These are phyloP conservation scores for Coniochaeta hoffmannii DNA, from an alignment of 2,329 filamentous ascomycete species.

Conservation along the genomic window DNA sequence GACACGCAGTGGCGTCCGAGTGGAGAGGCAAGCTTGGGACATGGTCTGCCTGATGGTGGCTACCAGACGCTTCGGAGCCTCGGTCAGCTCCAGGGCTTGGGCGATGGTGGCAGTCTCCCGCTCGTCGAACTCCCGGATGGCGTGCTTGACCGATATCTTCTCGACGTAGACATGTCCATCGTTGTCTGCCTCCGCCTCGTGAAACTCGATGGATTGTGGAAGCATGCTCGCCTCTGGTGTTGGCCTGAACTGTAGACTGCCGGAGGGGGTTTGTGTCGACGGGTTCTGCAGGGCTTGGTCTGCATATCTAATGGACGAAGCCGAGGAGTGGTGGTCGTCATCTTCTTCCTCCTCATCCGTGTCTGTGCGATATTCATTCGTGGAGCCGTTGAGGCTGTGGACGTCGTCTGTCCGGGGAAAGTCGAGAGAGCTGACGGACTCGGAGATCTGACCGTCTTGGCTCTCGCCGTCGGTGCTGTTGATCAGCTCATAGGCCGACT, in stretches of 20 bases:
- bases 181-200: conserved; percentile 26
- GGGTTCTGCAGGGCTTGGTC: conserved; percentile 39
- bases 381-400: conserved; percentile 42
- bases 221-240: conserved; percentile 7
- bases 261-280: conserved; percentile 21
- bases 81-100: conserved; percentile 21
- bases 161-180: conserved; percentile 17
- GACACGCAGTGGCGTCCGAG: conserved; percentile 37
- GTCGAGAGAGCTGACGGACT: conserved; percentile 44
- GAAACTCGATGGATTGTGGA: conserved; percentile 34
- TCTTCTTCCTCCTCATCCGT: conserved; percentile 32
- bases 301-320: conserved; percentile 39
- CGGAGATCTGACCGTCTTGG: conserved; percentile 39
- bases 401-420: conserved; percentile 42
- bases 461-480: conserved; percentile 43
- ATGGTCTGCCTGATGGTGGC: conserved; percentile 41
- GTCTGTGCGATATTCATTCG: conserved; percentile 26
- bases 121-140: conserved; percentile 33
- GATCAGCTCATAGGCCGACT: conserved; percentile 52
- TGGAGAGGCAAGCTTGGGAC: conserved; percentile 35
- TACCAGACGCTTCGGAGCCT: conserved; percentile 27
- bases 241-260: conserved; percentile 13
- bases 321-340: conserved; percentile 13
- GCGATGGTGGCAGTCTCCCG: conserved; percentile 29
- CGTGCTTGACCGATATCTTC: conserved; percentile 38